Evolutionary conservation across 1,139 yeast species (phyloP), one percentile per base, ranked within the genome.

Genomic region (Candida pseudoviswanathii): DNA sequence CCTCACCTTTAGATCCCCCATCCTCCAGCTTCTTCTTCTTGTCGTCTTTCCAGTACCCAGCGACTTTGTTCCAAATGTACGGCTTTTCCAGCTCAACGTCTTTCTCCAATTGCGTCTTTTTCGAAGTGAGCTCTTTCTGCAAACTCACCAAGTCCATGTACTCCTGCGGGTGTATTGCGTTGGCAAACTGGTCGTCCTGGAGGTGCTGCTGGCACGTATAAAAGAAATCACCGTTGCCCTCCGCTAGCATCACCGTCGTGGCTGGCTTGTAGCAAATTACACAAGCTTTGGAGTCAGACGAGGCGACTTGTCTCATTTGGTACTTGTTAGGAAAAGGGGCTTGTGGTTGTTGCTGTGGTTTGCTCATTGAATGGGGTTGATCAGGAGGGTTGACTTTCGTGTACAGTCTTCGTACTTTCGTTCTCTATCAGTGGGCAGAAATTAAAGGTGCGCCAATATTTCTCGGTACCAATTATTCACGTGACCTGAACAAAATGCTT

Each of bases 131-230:
- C 2, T 62, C 67, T 22, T 66, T 66, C 48, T 77, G 69, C 50
- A 71, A 64, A n/a, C 60, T 61, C 27, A 73, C 60, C 4, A 84
- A 75, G 3, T 68, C 71, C 4, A 67, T 61, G 54, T 82, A 85
- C 7, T 73, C 82, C 1, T 74, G 70, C 8, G 77, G 77, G 36
- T 72, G 68, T 2, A 77, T 58, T 0, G 88, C 82, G 2, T 67
- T 64, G 2, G 88, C 90, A 65, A 87, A 87, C n/a, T 77, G 73
- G 1, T 74, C 65, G 59, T 88, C 95, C 16, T 64, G 66, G 43
- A 88, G 65, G 65, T 88, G 96, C n/a, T 73, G 58, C 26, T 76
- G 79, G 62, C 96, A 89, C 1, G 81, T 73, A 61, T 86, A 87
- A 62, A 89, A 85, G 73, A 84, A 86, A 62, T 87, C 94, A 3